Evolutionary conservation across 306 rosid genomes (phyloP).

Genomic region (Cucurbita ficifolia): DNA sequence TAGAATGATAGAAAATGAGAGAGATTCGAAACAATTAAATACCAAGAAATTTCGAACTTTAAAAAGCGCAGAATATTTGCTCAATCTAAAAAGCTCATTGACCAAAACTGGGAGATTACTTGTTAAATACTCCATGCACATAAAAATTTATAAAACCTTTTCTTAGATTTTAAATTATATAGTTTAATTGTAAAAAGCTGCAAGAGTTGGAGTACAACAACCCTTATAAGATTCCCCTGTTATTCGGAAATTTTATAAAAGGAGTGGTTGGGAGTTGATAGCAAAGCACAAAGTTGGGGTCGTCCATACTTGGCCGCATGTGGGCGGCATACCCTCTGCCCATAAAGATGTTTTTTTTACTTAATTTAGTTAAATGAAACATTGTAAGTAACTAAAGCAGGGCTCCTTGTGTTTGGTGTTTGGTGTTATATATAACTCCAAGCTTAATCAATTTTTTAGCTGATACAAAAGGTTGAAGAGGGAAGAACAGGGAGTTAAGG

Average conservation of each 20-base stretch:
- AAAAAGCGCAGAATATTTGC: neutral
- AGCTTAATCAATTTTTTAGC: neutral
- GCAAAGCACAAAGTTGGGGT: neutral
- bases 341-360: conserved; percentile 4
- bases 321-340: neutral
- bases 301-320: neutral
- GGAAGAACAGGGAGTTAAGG: neutral
- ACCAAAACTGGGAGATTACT: neutral
- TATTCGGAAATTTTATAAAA: neutral
- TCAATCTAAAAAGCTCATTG: neutral
- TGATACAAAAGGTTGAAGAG: neutral
- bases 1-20: neutral
- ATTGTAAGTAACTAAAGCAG: neutral
- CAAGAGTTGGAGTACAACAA: neutral
- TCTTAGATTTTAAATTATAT: neutral
- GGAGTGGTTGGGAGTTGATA: conserved; percentile 4
- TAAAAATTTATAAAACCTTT: neutral
- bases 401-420: neutral
- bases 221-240: neutral
- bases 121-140: conserved; percentile 3
- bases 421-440: neutral
- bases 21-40: neutral
- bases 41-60: neutral
- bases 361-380: neutral
- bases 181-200: neutral